These are phyloP conservation scores for Isoetes engelmannii DNA, from an alignment of 83 land plant species.

Conservation along the genomic window DNA sequence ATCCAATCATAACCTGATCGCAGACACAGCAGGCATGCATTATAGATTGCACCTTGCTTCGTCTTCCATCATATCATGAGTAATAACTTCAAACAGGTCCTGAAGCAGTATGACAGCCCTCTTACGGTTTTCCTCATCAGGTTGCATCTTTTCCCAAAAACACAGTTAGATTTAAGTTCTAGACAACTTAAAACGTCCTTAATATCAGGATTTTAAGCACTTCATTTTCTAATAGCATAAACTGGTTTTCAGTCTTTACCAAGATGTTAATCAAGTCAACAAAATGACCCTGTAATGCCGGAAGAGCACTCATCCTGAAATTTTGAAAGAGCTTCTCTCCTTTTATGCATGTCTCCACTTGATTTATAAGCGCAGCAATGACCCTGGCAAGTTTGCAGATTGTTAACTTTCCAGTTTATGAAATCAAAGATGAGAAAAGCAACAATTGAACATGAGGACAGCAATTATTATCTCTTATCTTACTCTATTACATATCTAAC, in stretches of 20 bases:
- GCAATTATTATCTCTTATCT: no score
- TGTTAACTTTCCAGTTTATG: no score
- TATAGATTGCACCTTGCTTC: conserved; percentile 38
- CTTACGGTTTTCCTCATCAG: conserved; percentile 22
- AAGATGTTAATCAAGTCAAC: conserved; percentile 51
- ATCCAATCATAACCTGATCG: no score
- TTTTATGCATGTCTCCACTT: conserved; percentile 44
- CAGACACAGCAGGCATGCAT: neutral
- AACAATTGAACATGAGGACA: no score
- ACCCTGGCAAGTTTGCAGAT: conserved; percentile 38
- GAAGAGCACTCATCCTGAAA: conserved; percentile 59
- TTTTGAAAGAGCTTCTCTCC: conserved; percentile 34
- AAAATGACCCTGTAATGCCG: conserved; percentile 44
- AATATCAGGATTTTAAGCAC: conserved; percentile 20
- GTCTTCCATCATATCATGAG: conserved; percentile 61
- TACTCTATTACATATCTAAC: no score
- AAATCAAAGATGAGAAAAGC: no score
- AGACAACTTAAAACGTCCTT: neutral
- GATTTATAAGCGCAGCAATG: conserved; percentile 39
- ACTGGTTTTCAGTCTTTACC: conserved; percentile 67
- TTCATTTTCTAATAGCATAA: conserved; percentile 46
- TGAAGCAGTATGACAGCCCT: conserved; percentile 46
- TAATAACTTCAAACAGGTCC: conserved; percentile 71
- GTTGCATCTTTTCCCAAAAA: conserved; percentile 8
- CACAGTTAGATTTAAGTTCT: neutral